Percentiles rank a stretch among this genome's conserved stretches.
These are phyloP conservation scores for Penicillium decumbens DNA, from an alignment of 2,329 filamentous ascomycete genomes.

Conservation along the genomic window DNA sequence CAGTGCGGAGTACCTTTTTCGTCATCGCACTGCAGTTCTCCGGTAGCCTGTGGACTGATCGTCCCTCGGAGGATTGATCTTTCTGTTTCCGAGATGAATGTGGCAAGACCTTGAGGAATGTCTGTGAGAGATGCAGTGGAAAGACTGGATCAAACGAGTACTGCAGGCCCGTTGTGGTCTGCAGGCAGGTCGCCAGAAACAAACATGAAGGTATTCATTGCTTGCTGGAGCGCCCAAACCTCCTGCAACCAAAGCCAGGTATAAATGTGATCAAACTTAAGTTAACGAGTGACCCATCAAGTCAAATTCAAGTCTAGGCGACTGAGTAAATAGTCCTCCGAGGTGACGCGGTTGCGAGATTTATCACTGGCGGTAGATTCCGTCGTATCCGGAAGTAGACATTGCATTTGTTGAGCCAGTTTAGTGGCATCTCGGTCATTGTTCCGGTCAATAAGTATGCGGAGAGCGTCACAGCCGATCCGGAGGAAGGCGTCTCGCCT, in stretches of 20 bases:
- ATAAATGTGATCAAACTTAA: neutral
- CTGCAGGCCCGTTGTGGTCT: neutral
- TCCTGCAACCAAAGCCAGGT: neutral
- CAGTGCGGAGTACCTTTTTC: slow-evolving; percentile 12
- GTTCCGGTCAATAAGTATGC: slow-evolving; percentile 31
- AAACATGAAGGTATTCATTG: neutral
- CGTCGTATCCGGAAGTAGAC: slow-evolving; percentile 26
- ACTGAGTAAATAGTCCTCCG: slow-evolving; percentile 24
- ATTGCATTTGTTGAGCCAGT: slow-evolving; percentile 30
- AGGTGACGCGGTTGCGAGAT: slow-evolving; percentile 13
- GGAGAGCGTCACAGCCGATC: slow-evolving; percentile 38
- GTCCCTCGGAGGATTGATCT: neutral
- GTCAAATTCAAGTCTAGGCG: slow-evolving; percentile 18
- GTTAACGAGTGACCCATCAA: neutral
- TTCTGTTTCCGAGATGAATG: neutral
- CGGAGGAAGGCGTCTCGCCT: slow-evolving; percentile 30
- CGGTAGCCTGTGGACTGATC: neutral
- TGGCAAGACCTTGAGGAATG: neutral
- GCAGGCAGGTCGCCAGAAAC: neutral
- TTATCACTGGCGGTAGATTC: slow-evolving; percentile 11
- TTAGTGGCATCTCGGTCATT: slow-evolving; percentile 27
- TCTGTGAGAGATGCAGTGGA: neutral
- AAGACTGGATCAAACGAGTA: neutral
- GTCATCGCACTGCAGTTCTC: slow-evolving; percentile 14
- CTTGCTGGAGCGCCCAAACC: neutral